phyloP scores from a whole-genome alignment of 2,329 filamentous ascomycete species.

The Cordyceps javanica region DNA sequence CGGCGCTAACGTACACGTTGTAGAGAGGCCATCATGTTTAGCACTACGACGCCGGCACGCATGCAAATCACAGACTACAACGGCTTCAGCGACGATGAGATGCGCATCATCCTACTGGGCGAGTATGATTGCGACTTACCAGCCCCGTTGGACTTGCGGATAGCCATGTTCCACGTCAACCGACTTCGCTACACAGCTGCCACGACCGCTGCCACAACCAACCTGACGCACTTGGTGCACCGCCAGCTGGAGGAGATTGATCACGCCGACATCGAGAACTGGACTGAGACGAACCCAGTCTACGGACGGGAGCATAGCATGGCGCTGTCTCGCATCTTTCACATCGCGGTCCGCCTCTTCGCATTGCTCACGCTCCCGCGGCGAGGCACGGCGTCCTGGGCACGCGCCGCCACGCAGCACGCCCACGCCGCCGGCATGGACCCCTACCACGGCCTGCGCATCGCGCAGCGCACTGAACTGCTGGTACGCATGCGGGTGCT shows the following conservation, averaged over 20 bases:
- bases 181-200: neutral
- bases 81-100: neutral
- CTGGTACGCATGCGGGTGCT: neutral
- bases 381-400: neutral
- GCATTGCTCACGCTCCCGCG: neutral
- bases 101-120: neutral
- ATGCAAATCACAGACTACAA: neutral
- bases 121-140: neutral
- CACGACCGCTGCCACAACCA: neutral
- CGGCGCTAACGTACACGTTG: neutral
- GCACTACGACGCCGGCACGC: neutral
- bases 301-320: neutral
- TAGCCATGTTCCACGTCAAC: neutral
- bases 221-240: neutral
- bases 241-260: neutral
- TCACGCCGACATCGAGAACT: neutral
- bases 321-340: neutral
- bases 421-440: neutral
- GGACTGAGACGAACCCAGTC: neutral
- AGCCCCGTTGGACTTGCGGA: neutral
- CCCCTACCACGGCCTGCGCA: neutral
- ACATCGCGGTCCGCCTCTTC: neutral
- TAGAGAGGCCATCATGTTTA: constrained; percentile 1
- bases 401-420: neutral
- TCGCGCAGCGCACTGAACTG: neutral